Base-by-base conservation (phyloP, 257 asterid genomes). In the Prunella vulgaris region DNA sequence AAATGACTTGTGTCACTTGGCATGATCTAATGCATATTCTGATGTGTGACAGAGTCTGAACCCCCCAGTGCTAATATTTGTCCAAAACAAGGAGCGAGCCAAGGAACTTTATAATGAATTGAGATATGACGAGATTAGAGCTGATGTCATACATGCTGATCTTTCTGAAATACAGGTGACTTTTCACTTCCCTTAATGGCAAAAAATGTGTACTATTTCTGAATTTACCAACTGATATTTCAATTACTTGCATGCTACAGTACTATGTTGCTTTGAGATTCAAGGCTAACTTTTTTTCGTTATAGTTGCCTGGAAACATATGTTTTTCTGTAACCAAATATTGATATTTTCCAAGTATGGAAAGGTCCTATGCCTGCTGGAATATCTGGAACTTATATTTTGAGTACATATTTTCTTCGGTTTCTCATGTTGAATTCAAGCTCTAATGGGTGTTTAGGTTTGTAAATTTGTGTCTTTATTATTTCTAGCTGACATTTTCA, bases 51-150 rank as follows among this genome's bases (percentile, higher is more conserved):
- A 92, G 98, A 84, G 96, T 80, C 79, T 87, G 83, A 86, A 87
- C 72, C 96, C 96, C 22, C 96, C 96, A 0, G 86, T 89, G 57
- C 86, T 92, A 79, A 80, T 92, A 30, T 92, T 92, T 74, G 92
- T 92, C 77, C 98, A 92, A 84, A 92, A 84, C 79, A 89, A 87
- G 74, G 96, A 86, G 70, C 86, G 96, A 12, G 96, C 95, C 14
- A 92, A 92, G 81, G 84, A 89, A 74, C 87, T 92, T 20, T 77
- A 87, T 64, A 79, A 80, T 4, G 97, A 84, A 75, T 67, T 91
- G 78, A 84, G 83, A 70, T 91, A 81, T 73, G 88, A 87, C 57
- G 85, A 88, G 64, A 75, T 88, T 53, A 80, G 96, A 81, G 92
- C 85, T 22, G 96, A 85, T 76, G 86, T 87, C 30, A 84, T 91